Conservation (phyloP, 345 rosid genomes). For the Noccaea caerulescens region DNA sequence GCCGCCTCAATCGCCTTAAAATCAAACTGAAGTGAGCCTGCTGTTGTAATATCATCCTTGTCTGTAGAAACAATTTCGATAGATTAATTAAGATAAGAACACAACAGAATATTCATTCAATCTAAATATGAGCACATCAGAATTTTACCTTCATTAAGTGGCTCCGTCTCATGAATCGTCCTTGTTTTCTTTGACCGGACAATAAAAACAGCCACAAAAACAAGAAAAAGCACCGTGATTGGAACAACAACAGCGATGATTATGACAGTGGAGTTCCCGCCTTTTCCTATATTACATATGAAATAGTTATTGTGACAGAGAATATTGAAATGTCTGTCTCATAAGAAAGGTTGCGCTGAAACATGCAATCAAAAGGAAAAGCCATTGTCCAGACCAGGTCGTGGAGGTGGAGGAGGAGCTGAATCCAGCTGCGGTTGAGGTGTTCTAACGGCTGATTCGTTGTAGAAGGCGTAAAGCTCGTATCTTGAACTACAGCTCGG, state of each 20-base stretch:
- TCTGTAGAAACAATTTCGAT: slow-evolving; percentile 23
- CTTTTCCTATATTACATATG: slow-evolving; percentile 35
- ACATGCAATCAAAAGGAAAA: neutral
- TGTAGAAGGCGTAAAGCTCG: slow-evolving; percentile 43
- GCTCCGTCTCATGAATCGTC: slow-evolving; percentile 17
- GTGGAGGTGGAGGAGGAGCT: neutral
- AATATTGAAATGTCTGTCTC: neutral
- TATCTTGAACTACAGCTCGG: slow-evolving; percentile 48
- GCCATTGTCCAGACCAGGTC: neutral
- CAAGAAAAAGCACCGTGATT: slow-evolving; percentile 10
- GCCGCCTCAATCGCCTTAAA: slow-evolving; percentile 47
- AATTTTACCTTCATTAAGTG: slow-evolving; percentile 34
- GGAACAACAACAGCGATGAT: slow-evolving; percentile 46
- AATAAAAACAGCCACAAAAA: slow-evolving; percentile 35
- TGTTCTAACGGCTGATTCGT: neutral
- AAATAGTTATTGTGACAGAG: no score
- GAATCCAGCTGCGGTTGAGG: neutral
- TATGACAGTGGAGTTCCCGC: slow-evolving; percentile 22
- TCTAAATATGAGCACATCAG: neutral
- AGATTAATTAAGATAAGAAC: neutral
- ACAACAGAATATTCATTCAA: neutral
- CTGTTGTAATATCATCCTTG: slow-evolving; percentile 35
- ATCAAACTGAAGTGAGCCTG: slow-evolving; percentile 55
- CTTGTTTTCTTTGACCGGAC: slow-evolving; percentile 28
- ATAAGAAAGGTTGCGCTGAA: neutral